Evolutionary conservation across 129 eudicot species (phyloP).

Genomic region (Heracleum sosnowskyi): DNA sequence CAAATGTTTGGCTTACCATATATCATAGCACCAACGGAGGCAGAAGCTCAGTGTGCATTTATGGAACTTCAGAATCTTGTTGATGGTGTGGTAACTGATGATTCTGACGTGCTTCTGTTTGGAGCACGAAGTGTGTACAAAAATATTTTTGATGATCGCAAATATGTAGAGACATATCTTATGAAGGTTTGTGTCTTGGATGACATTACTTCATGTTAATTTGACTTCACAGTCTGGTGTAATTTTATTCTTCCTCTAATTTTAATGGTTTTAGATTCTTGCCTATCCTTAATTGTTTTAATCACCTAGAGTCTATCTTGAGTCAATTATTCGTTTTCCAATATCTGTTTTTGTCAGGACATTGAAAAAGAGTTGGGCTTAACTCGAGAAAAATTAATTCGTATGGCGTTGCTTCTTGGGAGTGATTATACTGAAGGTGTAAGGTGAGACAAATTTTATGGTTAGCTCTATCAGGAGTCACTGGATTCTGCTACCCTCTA

Average conservation of each 20-base stretch:
- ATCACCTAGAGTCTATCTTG: not conserved
- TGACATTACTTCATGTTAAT: not conserved
- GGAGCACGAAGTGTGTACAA: slow-evolving; percentile 91
- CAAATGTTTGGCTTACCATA: slow-evolving; percentile 99
- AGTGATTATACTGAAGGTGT: slow-evolving; percentile 98
- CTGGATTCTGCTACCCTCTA: not conserved
- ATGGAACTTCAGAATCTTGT: slow-evolving; percentile 90
- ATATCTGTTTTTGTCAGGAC: slow-evolving; percentile 40
- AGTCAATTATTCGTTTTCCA: not conserved
- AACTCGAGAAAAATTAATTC: slow-evolving; percentile 69
- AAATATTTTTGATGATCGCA: slow-evolving; percentile 95
- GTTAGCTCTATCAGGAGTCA: not conserved
- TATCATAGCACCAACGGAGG: slow-evolving; percentile 98
- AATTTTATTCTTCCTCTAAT: not conserved
- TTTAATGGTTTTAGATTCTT: not conserved
- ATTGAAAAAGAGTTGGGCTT: slow-evolving; percentile 89
- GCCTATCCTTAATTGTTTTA: not conserved
- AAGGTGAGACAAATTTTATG: slow-evolving; percentile 37
- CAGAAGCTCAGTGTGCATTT: slow-evolving; percentile 99
- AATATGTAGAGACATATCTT: slow-evolving; percentile 91
- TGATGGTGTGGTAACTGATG: slow-evolving; percentile 97
- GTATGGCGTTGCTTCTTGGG: slow-evolving; percentile 91
- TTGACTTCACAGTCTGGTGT: not conserved
- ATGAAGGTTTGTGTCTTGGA: slow-evolving; percentile 53
- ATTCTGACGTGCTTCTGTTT: slow-evolving; percentile 89